Base-by-base conservation (phyloP, 305 asterid genomes). In the Fraxinus paxiana region DNA sequence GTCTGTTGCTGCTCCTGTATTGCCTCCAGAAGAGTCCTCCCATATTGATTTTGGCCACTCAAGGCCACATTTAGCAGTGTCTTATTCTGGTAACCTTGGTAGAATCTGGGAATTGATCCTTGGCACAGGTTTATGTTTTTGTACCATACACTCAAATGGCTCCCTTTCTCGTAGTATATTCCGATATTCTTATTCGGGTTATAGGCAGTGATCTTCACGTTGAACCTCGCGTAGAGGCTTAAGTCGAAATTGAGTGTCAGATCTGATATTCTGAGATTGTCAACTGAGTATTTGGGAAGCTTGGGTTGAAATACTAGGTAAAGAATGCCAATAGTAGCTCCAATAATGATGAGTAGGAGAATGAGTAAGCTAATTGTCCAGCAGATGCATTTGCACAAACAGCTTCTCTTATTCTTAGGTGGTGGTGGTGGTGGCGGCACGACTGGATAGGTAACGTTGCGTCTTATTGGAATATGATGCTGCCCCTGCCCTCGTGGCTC, bases 111-210 rank as follows among this genome's bases (percentile, higher is more conserved):
- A 48, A 92, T 81, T 2, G 92, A 82, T 54, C 98, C 98, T 78
- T 89, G 92, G 80, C 98, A 93, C 59, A 93, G 93, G 20, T 90
- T 87, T 7, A 92, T 93, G 82, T 77, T 88, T 77, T 83, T 89
- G 91, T 94, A 92, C 98, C 98, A 94, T 4, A 92, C 97, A 28
- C 92, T 93, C 86, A 94, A 63, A 79, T 79, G 91, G 83, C 97
- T 93, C 75, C 98, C 98, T 81, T 85, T 88, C 85, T 93, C 92
- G 18, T 93, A 95, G 87, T 92, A 92, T 18, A 94, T 93, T 4
- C 98, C 98, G 31, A 94, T 93, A 87, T 90, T 93, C 70, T 92
- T 88, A 84, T 94, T 94, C 0, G 97, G 98, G 86, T 93, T 95
- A 6, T 82, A 88, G 1, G 98, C 89, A 5, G 92, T 93, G 90